Percentiles rank a stretch among this genome's conserved stretches.
These are phyloP conservation scores for Kappamyces sp. DNA, from an alignment of 192 early-diverging fungal species.

Conservation along the genomic window DNA sequence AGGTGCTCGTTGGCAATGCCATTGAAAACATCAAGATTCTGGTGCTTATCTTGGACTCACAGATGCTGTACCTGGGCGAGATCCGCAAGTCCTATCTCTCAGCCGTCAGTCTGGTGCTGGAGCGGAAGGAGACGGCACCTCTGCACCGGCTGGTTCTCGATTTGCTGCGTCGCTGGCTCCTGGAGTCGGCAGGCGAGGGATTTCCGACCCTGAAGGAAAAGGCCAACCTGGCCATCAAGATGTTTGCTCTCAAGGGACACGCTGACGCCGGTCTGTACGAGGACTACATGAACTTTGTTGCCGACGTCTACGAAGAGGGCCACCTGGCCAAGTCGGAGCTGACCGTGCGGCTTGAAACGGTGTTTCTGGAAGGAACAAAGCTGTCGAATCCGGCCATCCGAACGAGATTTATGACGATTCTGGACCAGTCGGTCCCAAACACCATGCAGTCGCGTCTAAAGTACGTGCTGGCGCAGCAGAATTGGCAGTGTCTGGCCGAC, in stretches of 20 bases:
- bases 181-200: slow-evolving; percentile 63
- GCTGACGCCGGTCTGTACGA: slow-evolving; percentile 66
- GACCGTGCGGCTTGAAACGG: slow-evolving; percentile 87
- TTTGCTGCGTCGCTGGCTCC: slow-evolving; percentile 84
- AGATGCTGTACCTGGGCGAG: slow-evolving; percentile 59
- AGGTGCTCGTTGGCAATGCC: slow-evolving; percentile 28
- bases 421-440: slow-evolving; percentile 63
- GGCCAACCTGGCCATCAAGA: slow-evolving; percentile 81
- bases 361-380: slow-evolving; percentile 87
- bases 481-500: slow-evolving; percentile 82
- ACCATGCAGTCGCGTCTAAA: slow-evolving; percentile 65
- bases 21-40: slow-evolving; percentile 46
- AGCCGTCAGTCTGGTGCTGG: slow-evolving; percentile 74
- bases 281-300: slow-evolving; percentile 84
- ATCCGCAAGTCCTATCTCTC: slow-evolving; percentile 79
- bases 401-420: slow-evolving; percentile 69
- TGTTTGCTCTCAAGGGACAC: slow-evolving; percentile 79
- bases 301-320: slow-evolving; percentile 79
- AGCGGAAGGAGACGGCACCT: slow-evolving; percentile 69
- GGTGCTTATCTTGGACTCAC: slow-evolving; percentile 34
- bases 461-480: slow-evolving; percentile 88
- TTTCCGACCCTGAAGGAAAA: slow-evolving; percentile 98
- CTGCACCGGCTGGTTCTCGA: slow-evolving; percentile 70
- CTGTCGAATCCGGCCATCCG: slow-evolving; percentile 74
- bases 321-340: slow-evolving; percentile 82